Conservation (phyloP, 768 basidiomycete species). For the Tylopilus intermedius region DNA sequence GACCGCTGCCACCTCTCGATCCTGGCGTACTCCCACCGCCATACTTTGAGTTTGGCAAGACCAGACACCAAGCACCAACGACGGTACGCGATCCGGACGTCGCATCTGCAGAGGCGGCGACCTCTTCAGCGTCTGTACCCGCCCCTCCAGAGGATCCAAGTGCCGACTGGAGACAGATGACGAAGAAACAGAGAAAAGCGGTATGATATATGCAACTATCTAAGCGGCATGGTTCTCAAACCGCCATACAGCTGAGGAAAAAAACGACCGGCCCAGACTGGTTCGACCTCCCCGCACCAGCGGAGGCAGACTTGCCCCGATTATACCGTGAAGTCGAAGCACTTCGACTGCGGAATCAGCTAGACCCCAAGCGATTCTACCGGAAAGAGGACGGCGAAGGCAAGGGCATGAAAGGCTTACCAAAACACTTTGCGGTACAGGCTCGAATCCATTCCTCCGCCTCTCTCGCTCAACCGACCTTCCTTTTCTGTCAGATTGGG, state of each 20-base stretch:
- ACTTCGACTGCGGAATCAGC: slow-evolving; percentile 75
- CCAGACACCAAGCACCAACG: slow-evolving; percentile 40
- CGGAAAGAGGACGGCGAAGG: slow-evolving; percentile 82
- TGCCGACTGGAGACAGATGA: slow-evolving; percentile 61
- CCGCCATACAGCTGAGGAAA: slow-evolving; percentile 48
- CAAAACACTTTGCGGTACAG: slow-evolving; percentile 86
- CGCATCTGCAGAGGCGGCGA: slow-evolving; percentile 46
- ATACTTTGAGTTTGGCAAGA: slow-evolving; percentile 55
- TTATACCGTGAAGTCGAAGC: slow-evolving; percentile 85
- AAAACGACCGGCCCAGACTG: slow-evolving; percentile 76
- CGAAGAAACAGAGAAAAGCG: slow-evolving; percentile 67
- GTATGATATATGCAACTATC: slow-evolving; percentile 35
- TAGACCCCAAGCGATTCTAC: slow-evolving; percentile 92
- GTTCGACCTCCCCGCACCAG: slow-evolving; percentile 85
- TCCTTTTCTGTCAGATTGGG: slow-evolving; percentile 54
- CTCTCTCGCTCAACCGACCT: slow-evolving; percentile 5
- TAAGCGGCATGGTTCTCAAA: background rate
- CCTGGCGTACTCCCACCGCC: slow-evolving; percentile 59
- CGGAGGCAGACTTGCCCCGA: slow-evolving; percentile 72
- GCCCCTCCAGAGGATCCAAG: slow-evolving; percentile 60
- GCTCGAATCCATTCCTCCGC: background rate
- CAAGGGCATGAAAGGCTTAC: slow-evolving; percentile 76
- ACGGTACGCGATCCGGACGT: slow-evolving; percentile 59
- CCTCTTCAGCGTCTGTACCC: slow-evolving; percentile 47
- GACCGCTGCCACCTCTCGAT: slow-evolving; percentile 59